These are phyloP conservation scores for Paecilomyces niveus DNA, from an alignment of 2,329 filamentous ascomycete species.

Conservation along the genomic window DNA sequence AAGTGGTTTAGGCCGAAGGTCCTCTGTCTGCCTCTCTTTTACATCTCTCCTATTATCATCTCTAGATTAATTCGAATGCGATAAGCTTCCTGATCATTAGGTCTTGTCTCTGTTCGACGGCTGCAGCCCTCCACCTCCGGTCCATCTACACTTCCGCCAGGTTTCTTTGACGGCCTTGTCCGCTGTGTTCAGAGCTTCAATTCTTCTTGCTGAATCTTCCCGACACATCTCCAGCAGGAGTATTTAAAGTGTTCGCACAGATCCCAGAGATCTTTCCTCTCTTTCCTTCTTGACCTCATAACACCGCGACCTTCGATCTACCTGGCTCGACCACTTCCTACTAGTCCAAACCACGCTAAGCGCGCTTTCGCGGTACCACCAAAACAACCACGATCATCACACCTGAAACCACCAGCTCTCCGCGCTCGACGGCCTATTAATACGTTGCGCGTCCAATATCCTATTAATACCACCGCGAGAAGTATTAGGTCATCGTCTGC, in stretches of 20 bases:
- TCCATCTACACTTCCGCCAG: neutral
- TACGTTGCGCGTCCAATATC: neutral
- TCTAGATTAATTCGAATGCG: neutral
- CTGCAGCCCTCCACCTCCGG: neutral
- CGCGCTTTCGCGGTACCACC: neutral
- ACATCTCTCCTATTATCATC: conserved; percentile 1
- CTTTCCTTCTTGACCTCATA: neutral
- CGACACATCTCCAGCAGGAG: neutral
- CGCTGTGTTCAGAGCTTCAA: neutral
- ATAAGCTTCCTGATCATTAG: neutral
- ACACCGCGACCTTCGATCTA: neutral
- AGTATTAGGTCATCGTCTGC: neutral
- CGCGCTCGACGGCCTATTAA: neutral
- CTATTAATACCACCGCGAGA: neutral
- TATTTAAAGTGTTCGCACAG: neutral
- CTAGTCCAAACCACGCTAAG: neutral
- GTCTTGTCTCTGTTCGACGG: neutral
- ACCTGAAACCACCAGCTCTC: neutral
- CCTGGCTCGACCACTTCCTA: neutral
- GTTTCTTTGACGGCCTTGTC: neutral
- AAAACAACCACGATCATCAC: neutral
- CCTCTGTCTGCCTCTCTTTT: neutral
- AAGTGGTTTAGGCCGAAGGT: neutral
- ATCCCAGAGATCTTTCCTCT: neutral
- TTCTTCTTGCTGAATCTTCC: neutral